Evolutionary conservation across 1,139 yeast genomes (phyloP).

Genomic region (Diutina mesorugosa): DNA sequence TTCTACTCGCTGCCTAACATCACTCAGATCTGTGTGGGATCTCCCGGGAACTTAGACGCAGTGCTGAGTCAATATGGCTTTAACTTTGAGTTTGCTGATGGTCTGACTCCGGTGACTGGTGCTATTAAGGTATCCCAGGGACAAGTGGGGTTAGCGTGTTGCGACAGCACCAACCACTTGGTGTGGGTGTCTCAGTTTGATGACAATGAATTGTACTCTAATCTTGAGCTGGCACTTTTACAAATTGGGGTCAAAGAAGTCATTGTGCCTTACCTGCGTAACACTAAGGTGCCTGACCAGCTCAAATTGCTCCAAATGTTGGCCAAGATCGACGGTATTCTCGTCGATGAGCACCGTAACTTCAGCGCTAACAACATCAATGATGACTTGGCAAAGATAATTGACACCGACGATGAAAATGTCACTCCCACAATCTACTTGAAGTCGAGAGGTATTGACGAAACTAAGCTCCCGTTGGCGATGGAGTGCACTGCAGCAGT

Average conservation of each 20-base stretch:
- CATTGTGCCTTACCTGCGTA: constrained; percentile 32
- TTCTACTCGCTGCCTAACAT: constrained; percentile 52
- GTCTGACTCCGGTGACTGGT: constrained; percentile 62
- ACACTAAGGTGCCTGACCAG: not conserved
- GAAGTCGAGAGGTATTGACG: not conserved
- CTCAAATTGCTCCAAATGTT: constrained; percentile 48
- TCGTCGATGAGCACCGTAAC: constrained; percentile 44
- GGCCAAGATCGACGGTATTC: constrained; percentile 61
- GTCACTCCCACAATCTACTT: constrained; percentile 4
- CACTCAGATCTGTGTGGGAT: constrained; percentile 49
- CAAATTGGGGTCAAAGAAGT: constrained; percentile 88
- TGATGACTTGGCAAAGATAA: constrained; percentile 48
- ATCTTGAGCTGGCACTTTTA: constrained; percentile 71
- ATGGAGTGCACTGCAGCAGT: not conserved
- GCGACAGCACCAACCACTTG: constrained; percentile 20
- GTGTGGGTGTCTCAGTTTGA: constrained; percentile 70
- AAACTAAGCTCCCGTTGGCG: not conserved
- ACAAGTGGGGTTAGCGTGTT: constrained; percentile 43
- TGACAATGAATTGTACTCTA: constrained; percentile 80
- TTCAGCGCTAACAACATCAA: constrained; percentile 56
- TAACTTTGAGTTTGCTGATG: constrained; percentile 55
- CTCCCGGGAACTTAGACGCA: constrained; percentile 77
- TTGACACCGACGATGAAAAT: constrained; percentile 25
- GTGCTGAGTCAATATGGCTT: constrained; percentile 25
- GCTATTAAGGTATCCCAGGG: constrained; percentile 47